A percentile compares a stretch with the other conserved stretches of the same genome.
Conservation (phyloP, 116 monocot genomes). For the Zostera marina region DNA sequence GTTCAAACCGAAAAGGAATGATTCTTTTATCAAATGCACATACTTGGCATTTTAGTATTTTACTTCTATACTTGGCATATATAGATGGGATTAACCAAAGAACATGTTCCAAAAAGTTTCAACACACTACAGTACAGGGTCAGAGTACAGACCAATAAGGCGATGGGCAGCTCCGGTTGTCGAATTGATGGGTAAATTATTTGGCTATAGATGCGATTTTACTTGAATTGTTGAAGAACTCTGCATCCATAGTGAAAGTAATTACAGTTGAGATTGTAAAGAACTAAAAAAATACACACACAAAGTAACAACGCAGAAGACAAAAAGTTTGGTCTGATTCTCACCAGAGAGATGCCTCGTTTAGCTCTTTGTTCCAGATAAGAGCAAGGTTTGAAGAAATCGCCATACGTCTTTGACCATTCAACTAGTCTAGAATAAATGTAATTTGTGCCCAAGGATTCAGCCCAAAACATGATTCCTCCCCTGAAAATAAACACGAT, state of each 20-base stretch:
- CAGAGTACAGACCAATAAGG: no score
- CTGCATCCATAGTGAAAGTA: constrained; percentile 6
- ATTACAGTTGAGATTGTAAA: neutral
- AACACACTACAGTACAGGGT: no score
- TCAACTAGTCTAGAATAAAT: constrained; percentile 37
- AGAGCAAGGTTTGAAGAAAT: constrained; percentile 71
- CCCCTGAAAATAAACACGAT: constrained; percentile 30
- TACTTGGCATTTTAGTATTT: no score
- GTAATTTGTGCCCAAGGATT: constrained; percentile 59
- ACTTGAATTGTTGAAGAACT: constrained; percentile 12
- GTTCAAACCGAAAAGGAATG: no score
- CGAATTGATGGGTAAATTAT: neutral
- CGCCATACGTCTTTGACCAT: constrained; percentile 53
- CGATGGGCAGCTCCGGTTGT: neutral
- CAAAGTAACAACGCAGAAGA: neutral
- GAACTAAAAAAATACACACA: neutral
- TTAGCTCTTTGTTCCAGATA: constrained; percentile 55
- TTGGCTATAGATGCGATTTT: constrained; percentile 16
- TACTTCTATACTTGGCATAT: no score
- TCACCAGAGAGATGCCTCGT: constrained; percentile 58
- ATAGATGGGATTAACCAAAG: no score
- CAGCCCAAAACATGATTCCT: constrained; percentile 83
- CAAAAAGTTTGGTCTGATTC: neutral
- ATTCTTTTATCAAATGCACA: no score
- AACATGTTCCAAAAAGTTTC: neutral